phyloP scores from a whole-genome alignment of 2,329 filamentous ascomycete species.

The Aspergillus sergii region DNA sequence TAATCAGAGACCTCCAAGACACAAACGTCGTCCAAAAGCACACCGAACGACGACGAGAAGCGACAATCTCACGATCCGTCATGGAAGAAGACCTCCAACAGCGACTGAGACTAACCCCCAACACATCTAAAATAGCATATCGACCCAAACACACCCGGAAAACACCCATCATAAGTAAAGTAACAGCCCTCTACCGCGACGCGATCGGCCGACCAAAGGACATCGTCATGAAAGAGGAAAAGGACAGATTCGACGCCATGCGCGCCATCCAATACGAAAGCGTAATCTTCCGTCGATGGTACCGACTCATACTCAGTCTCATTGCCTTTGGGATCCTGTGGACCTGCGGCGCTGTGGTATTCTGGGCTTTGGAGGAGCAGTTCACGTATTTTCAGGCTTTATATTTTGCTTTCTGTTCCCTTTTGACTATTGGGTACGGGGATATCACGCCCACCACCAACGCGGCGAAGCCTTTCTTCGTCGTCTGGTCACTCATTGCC shows the following conservation, averaged over 20 bases:
- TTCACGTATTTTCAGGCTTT: constrained; percentile 74
- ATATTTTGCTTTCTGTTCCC: constrained; percentile 82
- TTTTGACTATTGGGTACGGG: constrained; percentile 87
- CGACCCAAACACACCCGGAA: constrained; percentile 11
- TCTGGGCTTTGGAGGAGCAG: constrained; percentile 64
- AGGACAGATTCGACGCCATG: constrained; percentile 78
- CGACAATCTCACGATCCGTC: constrained; percentile 58
- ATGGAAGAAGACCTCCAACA: constrained; percentile 39
- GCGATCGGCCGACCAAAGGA: constrained; percentile 45
- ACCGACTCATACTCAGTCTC: constrained; percentile 68
- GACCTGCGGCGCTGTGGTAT: constrained; percentile 77
- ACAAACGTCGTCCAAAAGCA: constrained; percentile 66
- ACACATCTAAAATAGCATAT: constrained; percentile 9
- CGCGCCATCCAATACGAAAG: constrained; percentile 72
- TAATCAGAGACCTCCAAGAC: constrained; percentile 60
- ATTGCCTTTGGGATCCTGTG: constrained; percentile 73
- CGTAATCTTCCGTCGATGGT: constrained; percentile 70
- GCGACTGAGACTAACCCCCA: constrained; percentile 11
- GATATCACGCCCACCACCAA: constrained; percentile 77
- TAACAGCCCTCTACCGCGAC: constrained; percentile 21
- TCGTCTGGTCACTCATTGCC: constrained; percentile 88
- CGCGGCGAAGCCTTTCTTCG: constrained; percentile 80
- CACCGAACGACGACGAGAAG: constrained; percentile 55
- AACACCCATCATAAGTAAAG: constrained; percentile 25
- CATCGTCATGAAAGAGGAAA: constrained; percentile 63